Conservation (phyloP, 768 basidiomycete genomes). For the Podaxis rugospora region DNA sequence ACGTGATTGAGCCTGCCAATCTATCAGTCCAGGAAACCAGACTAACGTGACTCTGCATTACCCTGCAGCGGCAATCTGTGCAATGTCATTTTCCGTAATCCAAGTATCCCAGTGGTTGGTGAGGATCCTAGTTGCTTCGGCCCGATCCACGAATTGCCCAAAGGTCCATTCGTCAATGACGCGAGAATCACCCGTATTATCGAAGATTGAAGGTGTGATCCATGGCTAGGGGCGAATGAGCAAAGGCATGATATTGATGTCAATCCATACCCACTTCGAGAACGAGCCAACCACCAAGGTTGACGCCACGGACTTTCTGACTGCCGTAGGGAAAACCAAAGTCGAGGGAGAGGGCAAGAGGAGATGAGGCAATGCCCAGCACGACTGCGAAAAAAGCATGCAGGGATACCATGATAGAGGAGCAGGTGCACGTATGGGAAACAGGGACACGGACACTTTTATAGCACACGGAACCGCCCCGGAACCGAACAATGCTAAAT, state of each 20-base stretch:
- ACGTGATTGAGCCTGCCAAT: slow-evolving; percentile 72
- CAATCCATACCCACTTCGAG: slow-evolving; percentile 30
- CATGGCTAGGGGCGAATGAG: slow-evolving; percentile 46
- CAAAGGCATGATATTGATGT: slow-evolving; percentile 10
- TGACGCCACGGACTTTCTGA: slow-evolving; percentile 76
- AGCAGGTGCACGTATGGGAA: not conserved
- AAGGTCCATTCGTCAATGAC: slow-evolving; percentile 82
- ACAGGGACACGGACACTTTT: not conserved
- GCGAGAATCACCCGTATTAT: slow-evolving; percentile 50
- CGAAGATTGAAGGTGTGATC: slow-evolving; percentile 76
- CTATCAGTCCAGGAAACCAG: slow-evolving; percentile 5
- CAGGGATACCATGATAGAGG: not conserved
- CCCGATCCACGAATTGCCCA: slow-evolving; percentile 50
- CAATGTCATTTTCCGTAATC: slow-evolving; percentile 82
- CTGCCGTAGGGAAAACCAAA: slow-evolving; percentile 65
- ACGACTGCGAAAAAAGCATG: not conserved
- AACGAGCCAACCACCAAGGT: slow-evolving; percentile 62
- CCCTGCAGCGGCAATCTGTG: slow-evolving; percentile 72
- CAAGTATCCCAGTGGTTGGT: slow-evolving; percentile 75
- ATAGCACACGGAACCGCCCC: not conserved
- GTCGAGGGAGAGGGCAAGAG: not conserved
- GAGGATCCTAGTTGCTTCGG: slow-evolving; percentile 46
- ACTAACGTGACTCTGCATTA: slow-evolving; percentile 24
- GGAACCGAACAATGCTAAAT: not conserved
- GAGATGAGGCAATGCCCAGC: not conserved